phyloP scores from a whole-genome alignment of 2,329 filamentous ascomycete species.

The Rutstroemia sydowiana region DNA sequence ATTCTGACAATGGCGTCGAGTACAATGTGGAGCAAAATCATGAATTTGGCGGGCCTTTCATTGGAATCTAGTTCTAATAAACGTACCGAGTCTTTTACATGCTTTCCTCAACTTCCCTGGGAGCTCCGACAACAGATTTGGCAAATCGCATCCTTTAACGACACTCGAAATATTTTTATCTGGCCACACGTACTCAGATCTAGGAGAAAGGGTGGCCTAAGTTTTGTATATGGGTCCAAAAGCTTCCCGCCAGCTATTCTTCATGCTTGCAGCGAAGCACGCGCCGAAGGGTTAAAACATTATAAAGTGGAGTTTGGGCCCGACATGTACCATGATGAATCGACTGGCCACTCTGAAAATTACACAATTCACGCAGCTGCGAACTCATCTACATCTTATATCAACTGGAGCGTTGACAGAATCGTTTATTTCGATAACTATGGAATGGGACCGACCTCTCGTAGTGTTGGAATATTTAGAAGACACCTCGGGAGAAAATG shows the following conservation, averaged over 20 bases:
- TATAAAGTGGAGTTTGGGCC: neutral
- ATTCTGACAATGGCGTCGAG: too few species aligned
- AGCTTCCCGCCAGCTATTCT: neutral
- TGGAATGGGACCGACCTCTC: neutral
- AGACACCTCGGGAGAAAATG: neutral
- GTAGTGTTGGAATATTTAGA: neutral
- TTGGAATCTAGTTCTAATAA: too few species aligned
- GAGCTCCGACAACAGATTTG: too few species aligned
- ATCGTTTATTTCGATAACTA: neutral
- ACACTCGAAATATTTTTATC: neutral
- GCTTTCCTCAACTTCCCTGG: too few species aligned
- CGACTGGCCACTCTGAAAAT: neutral
- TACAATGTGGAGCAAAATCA: too few species aligned
- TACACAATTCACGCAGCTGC: neutral
- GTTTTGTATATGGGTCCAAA: neutral
- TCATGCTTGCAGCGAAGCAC: neutral
- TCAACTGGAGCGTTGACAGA: neutral
- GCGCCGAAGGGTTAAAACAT: neutral
- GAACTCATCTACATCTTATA: neutral
- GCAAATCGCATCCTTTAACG: neutral
- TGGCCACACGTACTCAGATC: neutral
- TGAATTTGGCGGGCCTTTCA: too few species aligned
- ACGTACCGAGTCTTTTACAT: too few species aligned
- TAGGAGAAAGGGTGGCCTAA: too few species aligned
- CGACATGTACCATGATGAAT: too few species aligned